These are phyloP conservation scores for Trametes maxima DNA, from an alignment of 768 basidiomycete species.

Conservation along the genomic window DNA sequence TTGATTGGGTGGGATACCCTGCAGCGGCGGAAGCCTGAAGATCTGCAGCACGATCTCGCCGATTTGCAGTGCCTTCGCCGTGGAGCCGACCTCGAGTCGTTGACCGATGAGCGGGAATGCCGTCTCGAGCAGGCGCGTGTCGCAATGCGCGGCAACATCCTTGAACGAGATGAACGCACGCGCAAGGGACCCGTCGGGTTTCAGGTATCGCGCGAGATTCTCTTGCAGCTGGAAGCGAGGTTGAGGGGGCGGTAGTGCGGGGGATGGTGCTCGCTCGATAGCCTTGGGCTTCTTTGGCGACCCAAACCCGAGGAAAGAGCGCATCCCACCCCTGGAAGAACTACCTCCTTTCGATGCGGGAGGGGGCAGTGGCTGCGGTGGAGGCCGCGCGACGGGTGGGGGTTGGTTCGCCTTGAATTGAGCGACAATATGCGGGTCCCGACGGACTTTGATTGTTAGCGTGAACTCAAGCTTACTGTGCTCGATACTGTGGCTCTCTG, in stretches of 20 bases:
- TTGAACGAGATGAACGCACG: conserved; percentile 89
- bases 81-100: conserved; percentile 56
- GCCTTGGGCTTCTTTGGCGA: conserved; percentile 63
- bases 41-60: conserved; percentile 90
- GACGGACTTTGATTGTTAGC: conserved; percentile 82
- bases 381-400: conserved; percentile 39
- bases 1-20: conserved; percentile 75
- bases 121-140: conserved; percentile 83
- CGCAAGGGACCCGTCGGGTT: conserved; percentile 85
- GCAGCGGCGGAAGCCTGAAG: conserved; percentile 86
- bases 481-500: conserved; percentile 63
- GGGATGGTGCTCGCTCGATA: conserved; percentile 34
- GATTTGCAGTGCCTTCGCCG: conserved; percentile 67
- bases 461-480: conserved; percentile 96
- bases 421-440: conserved; percentile 80
- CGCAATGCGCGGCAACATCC: conserved; percentile 80
- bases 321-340: conserved; percentile 56
- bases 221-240: conserved; percentile 55
- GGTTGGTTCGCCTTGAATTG: conserved; percentile 70
- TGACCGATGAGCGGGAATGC: conserved; percentile 82
- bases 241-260: conserved; percentile 40
- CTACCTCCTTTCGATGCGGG: conserved; percentile 50
- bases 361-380: conserved; percentile 43
- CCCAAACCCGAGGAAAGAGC: conserved; percentile 68
- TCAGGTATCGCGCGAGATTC: conserved; percentile 81